Base-by-base conservation (phyloP, 2,329 filamentous ascomycete species). In the Elsinoe australis region DNA sequence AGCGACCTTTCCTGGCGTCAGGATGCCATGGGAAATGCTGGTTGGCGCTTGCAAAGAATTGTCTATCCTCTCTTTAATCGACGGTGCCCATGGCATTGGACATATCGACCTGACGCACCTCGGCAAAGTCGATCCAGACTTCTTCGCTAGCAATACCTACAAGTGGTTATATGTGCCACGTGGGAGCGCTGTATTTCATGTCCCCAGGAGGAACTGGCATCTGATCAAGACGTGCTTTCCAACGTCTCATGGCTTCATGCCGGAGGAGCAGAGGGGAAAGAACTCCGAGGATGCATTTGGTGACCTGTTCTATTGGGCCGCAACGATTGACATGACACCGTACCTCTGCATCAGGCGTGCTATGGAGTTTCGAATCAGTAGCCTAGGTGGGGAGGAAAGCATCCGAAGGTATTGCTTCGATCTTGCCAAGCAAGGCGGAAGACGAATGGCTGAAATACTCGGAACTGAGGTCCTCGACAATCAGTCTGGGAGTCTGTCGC, bases 161-260 rank as follows among this genome's bases (percentile, higher is more conserved):
- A 94, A 94, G 63, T 96, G 90, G 90, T 78, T 95, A 5, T 82
- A 79, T 59, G 78, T 79, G 0, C 90, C 89, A 1, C 80, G 89
- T 24, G 83, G 82, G 12, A 88, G 84, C 61, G 87, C 87, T 2
- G 70, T 92, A 3, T 78, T 95, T 54, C 84, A 94, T 64, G 85
- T 92, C 1, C 85, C 88, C 0, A 51, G 71, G 14, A 75, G 83
- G 17, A 88, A 94, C 63, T 90, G 95, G 63, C 68, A 71, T 41
- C 65, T 94, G 34, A 79, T 95, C 33, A 76, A 80, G 10, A 81
- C 81, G 2, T 82, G 86, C 0, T 64, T 94, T 22, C 85, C 87
- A 0, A 95, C 87, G 0, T 87, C 82, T 31, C 85, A 89, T 62
- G 85, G 87, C 0, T 95, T 86, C 63, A 60, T 76, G 0, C 73